A percentile compares a stretch with the other conserved stretches of the same genome.
These are phyloP conservation scores for Gloeopeniophorella convolvens DNA, from an alignment of 768 basidiomycete species.

Conservation along the genomic window DNA sequence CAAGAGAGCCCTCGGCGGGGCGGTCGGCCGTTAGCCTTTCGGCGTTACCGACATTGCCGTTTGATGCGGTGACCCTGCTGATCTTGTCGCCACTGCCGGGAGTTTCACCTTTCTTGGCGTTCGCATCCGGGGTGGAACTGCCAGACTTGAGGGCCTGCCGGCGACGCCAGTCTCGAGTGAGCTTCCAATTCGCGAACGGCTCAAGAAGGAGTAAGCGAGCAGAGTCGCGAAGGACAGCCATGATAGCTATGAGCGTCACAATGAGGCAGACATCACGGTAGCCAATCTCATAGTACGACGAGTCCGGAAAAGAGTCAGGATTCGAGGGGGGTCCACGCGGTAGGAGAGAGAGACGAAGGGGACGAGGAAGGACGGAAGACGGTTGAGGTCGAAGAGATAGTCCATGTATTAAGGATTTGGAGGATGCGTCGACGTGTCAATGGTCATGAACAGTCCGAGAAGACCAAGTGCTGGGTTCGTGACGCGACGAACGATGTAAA, in stretches of 20 bases:
- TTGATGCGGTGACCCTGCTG: slow-evolving; percentile 31
- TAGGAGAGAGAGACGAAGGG: slow-evolving; percentile 76
- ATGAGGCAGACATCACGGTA: slow-evolving; percentile 72
- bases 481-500: not conserved
- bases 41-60: slow-evolving; percentile 31
- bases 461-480: not conserved
- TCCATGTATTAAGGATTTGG: slow-evolving; percentile 15
- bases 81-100: slow-evolving; percentile 24
- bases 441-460: slow-evolving; percentile 12
- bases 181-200: slow-evolving; percentile 75
- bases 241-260: slow-evolving; percentile 73
- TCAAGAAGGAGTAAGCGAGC: slow-evolving; percentile 67
- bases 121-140: slow-evolving; percentile 18
- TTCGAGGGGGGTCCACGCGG: slow-evolving; percentile 47
- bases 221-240: slow-evolving; percentile 82
- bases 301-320: slow-evolving; percentile 68
- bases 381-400: slow-evolving; percentile 13
- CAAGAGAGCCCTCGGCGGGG: slow-evolving; percentile 31
- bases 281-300: slow-evolving; percentile 68
- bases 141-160: slow-evolving; percentile 20
- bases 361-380: slow-evolving; percentile 44
- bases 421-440: slow-evolving; percentile 13
- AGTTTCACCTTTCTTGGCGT: slow-evolving; percentile 22
- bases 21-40: slow-evolving; percentile 22
- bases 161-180: slow-evolving; percentile 45